phyloP scores from a whole-genome alignment of 176 grass and related monocot species.

The Oryza glaberrima region DNA sequence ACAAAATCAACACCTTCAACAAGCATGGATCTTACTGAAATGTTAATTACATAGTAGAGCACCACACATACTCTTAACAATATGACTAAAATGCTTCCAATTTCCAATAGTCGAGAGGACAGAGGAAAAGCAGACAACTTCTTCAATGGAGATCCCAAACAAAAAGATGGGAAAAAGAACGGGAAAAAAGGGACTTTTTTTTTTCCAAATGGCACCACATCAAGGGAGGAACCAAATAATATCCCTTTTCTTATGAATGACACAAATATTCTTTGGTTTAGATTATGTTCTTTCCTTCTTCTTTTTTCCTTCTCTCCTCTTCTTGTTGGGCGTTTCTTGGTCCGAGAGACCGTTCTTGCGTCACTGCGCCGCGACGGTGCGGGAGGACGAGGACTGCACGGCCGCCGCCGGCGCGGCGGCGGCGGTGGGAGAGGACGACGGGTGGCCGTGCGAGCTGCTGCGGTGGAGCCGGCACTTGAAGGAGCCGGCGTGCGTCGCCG shows the following conservation, averaged over 20 bases:
- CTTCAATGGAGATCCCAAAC: constrained; percentile 7
- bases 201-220: background rate
- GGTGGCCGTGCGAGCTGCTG: constrained; percentile 39
- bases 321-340: background rate
- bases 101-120: constrained; percentile 2
- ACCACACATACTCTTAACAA: background rate
- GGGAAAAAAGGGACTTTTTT: background rate
- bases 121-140: constrained; percentile 1
- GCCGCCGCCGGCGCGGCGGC: constrained; percentile 15
- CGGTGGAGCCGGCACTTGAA: constrained; percentile 98
- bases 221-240: constrained; percentile 43
- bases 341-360: background rate
- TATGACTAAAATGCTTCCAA: background rate
- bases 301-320: background rate
- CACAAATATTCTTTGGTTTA: background rate
- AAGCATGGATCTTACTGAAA: constrained; percentile 34
- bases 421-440: constrained; percentile 25
- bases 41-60: constrained; percentile 23
- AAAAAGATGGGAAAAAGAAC: background rate
- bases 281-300: background rate
- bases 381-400: constrained; percentile 38
- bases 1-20: background rate
- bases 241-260: constrained; percentile 33
- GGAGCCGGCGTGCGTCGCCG: constrained; percentile 75
- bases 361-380: constrained; percentile 73